These are phyloP conservation scores for Pistacia integerrima DNA, from an alignment of 345 rosid species.

Conservation along the genomic window DNA sequence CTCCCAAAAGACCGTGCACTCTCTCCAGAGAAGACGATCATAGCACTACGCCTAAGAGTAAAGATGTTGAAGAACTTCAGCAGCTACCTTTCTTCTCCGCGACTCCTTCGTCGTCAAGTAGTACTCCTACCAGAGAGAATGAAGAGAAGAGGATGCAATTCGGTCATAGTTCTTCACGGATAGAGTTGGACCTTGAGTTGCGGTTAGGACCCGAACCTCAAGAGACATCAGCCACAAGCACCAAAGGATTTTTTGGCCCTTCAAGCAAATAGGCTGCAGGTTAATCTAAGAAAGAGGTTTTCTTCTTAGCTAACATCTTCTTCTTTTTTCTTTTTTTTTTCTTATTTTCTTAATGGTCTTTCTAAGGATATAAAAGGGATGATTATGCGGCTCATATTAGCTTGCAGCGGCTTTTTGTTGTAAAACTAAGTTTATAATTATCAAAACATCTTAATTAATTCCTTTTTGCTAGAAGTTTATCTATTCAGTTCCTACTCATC, in stretches of 20 bases:
- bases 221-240: slow-evolving; percentile 1
- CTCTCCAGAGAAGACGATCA: slow-evolving; percentile 16
- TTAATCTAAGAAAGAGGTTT: not conserved
- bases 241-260: slow-evolving; percentile 1
- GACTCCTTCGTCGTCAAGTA: not conserved
- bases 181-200: slow-evolving; percentile 66
- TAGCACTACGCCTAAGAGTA: slow-evolving; percentile 11
- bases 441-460: not conserved
- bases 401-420: not conserved
- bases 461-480: not conserved
- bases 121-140: slow-evolving; percentile 1
- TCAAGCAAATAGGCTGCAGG: not conserved
- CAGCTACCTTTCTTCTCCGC: slow-evolving; percentile 4
- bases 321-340: not conserved
- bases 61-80: slow-evolving; percentile 20
- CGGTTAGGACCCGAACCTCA: slow-evolving; percentile 57
- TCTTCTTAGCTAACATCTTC: not conserved
- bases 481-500: not conserved
- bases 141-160: slow-evolving; percentile 12
- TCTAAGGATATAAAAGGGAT: not conserved
- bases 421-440: not conserved
- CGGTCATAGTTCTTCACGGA: slow-evolving; percentile 22
- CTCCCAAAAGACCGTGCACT: slow-evolving; percentile 17
- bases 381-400: not conserved
- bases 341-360: not conserved